These are phyloP conservation scores for Xylaria sp. DNA, from an alignment of 2,329 filamentous ascomycete genomes.

Conservation along the genomic window DNA sequence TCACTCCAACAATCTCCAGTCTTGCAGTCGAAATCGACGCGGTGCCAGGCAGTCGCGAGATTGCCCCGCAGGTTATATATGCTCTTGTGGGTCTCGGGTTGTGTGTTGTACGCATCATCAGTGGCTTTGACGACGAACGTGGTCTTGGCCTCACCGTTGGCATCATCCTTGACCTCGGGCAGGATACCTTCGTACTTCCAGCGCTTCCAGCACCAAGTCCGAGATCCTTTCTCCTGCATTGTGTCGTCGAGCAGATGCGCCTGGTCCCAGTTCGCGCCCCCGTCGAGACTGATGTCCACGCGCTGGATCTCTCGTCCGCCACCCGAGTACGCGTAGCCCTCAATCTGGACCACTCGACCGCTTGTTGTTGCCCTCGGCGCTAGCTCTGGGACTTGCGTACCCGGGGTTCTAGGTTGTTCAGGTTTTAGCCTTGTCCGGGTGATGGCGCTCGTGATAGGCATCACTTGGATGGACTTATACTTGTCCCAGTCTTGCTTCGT, in stretches of 20 bases:
- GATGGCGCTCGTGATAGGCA: slow-evolving; percentile 75
- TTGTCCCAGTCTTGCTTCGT: slow-evolving; percentile 69
- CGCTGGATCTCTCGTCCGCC: slow-evolving; percentile 73
- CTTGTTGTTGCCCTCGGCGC: slow-evolving; percentile 17
- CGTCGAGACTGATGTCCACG: slow-evolving; percentile 74
- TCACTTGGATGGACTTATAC: slow-evolving; percentile 73
- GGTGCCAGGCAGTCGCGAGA: slow-evolving; percentile 75
- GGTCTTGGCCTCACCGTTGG: slow-evolving; percentile 54
- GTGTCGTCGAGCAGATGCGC: slow-evolving; percentile 67
- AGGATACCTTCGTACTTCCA: slow-evolving; percentile 68
- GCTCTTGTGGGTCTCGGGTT: slow-evolving; percentile 69
- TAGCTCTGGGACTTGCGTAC: neutral
- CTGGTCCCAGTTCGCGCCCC: slow-evolving; percentile 72
- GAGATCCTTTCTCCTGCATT: slow-evolving; percentile 54
- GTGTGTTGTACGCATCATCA: slow-evolving; percentile 74
- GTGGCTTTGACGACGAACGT: slow-evolving; percentile 73
- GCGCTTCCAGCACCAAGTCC: slow-evolving; percentile 71
- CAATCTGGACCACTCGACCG: slow-evolving; percentile 52
- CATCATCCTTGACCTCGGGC: slow-evolving; percentile 48
- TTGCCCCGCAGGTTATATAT: slow-evolving; percentile 75
- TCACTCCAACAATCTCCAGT: slow-evolving; percentile 29
- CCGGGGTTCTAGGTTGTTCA: slow-evolving; percentile 30
- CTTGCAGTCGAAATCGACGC: slow-evolving; percentile 55
- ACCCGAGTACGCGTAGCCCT: slow-evolving; percentile 75
- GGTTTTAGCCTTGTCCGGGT: slow-evolving; percentile 54